A percentile compares a stretch with the other conserved stretches of the same genome.
Evolutionary conservation across 1,284 basidiomycete genomes (phyloP).

Genomic region (Papiliotrema fonsecae): DNA sequence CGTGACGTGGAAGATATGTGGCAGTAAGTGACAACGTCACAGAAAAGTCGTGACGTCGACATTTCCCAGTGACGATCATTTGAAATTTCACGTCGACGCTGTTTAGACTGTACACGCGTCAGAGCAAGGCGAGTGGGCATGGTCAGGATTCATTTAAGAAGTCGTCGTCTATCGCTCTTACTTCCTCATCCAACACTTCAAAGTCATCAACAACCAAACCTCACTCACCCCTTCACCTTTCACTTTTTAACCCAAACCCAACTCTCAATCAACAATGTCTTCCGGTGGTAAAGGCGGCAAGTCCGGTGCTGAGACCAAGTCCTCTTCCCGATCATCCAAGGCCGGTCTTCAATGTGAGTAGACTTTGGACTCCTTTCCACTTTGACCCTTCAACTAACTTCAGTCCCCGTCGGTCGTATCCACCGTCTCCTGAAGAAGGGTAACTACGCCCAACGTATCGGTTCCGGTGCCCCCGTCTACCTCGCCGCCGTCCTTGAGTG

Average conservation of each 20-base stretch:
- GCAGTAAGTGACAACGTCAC: conserved; percentile 1
- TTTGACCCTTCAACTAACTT: conserved; percentile 19
- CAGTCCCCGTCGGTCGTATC: conserved; percentile 78
- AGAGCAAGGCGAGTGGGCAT: no score
- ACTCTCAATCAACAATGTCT: conserved; percentile 52
- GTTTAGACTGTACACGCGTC: background rate
- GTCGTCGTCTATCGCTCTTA: conserved; percentile 2
- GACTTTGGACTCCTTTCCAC: conserved; percentile 7
- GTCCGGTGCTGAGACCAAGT: conserved; percentile 51
- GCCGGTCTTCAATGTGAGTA: conserved; percentile 65
- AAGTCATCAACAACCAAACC: conserved; percentile 6
- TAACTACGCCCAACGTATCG: conserved; percentile 73
- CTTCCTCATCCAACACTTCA: conserved; percentile 12
- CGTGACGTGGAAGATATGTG: background rate
- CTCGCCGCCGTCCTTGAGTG: conserved; percentile 60
- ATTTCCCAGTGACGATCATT: background rate
- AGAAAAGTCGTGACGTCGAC: conserved; percentile 1
- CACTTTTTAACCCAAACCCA: conserved; percentile 18
- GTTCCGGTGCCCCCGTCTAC: conserved; percentile 60
- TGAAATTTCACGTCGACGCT: background rate
- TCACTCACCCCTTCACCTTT: conserved; percentile 7
- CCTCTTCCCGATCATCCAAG: conserved; percentile 71
- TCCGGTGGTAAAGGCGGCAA: conserved; percentile 54
- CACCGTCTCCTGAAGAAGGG: conserved; percentile 80
- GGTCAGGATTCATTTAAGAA: no score